A percentile compares a stretch with the other conserved stretches of the same genome.
phyloP scores from a whole-genome alignment of 331 rosid genomes.

The Rhamnella rubrinervis region DNA sequence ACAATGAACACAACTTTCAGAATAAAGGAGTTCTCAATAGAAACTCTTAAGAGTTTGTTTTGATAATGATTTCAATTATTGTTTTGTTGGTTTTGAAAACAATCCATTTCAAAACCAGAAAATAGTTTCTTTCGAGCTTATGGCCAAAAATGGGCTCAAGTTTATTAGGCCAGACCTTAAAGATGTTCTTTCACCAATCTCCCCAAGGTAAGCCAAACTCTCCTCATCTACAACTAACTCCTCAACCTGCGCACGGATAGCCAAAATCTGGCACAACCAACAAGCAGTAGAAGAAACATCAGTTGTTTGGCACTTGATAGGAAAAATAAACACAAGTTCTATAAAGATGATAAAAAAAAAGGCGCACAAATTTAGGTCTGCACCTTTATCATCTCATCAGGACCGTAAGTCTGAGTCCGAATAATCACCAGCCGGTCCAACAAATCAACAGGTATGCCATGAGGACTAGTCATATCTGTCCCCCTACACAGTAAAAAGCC shows the following conservation, averaged over 20 bases:
- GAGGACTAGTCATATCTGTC: constrained; percentile 95
- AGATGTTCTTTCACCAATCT: constrained; percentile 73
- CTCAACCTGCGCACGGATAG: constrained; percentile 90
- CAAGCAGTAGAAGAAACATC: constrained; percentile 15
- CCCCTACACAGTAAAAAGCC: constrained; percentile 55
- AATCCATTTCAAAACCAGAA: too few relatives aligned
- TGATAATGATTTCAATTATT: too few relatives aligned
- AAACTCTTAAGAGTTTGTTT: too few relatives aligned
- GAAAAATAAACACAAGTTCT: background rate
- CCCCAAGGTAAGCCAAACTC: constrained; percentile 91
- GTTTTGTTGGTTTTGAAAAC: background rate
- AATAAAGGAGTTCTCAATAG: constrained; percentile 2
- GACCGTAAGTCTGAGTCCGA: constrained; percentile 76
- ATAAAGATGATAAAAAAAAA: background rate
- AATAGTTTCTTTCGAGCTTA: too few relatives aligned
- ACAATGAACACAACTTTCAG: constrained; percentile 14
- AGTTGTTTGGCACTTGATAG: constrained; percentile 7
- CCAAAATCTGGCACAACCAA: constrained; percentile 58
- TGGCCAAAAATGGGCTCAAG: background rate
- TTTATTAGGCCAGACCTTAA: constrained; percentile 49
- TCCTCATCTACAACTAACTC: constrained; percentile 84
- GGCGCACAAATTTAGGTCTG: background rate
- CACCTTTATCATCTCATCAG: constrained; percentile 96
- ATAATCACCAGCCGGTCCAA: constrained; percentile 86
- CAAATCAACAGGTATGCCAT: constrained; percentile 94